Evolutionary conservation across 345 rosid genomes (phyloP).

Genomic region (Geranium rotundifolium): DNA sequence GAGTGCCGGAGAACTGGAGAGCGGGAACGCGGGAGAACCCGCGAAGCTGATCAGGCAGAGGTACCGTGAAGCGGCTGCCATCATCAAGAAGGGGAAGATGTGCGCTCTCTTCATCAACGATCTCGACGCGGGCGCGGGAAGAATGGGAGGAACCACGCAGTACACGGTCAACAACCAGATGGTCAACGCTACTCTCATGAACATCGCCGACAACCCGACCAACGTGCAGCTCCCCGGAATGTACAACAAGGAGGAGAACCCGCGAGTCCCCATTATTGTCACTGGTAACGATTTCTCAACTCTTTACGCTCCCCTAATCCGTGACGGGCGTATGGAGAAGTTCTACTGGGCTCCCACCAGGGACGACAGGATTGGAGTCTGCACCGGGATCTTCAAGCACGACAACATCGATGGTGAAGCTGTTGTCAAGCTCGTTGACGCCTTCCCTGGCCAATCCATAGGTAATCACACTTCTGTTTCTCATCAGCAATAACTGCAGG

Average conservation of each 20-base stretch:
- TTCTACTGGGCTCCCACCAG: constrained; percentile 99
- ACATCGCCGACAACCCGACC: constrained; percentile 97
- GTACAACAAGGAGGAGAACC: constrained; percentile 98
- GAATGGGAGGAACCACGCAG: constrained; percentile 92
- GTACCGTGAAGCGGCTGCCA: constrained; percentile 95
- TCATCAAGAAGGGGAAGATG: constrained; percentile 93
- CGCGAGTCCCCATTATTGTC: constrained; percentile 90
- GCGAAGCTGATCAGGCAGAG: constrained; percentile 95
- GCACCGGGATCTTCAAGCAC: constrained; percentile 66
- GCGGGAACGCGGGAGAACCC: constrained; percentile 94
- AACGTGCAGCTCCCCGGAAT: constrained; percentile 91
- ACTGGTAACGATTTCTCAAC: constrained; percentile 99
- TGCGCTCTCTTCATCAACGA: constrained; percentile 91
- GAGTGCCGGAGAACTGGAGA: constrained; percentile 99
- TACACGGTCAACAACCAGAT: constrained; percentile 98
- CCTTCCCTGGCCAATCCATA: constrained; percentile 95
- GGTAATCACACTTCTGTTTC: constrained; percentile 24
- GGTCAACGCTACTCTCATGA: constrained; percentile 99
- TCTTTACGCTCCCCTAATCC: constrained; percentile 90
- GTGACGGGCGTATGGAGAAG: constrained; percentile 99
- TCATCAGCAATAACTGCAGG: too few relatives aligned
- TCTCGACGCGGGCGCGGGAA: constrained; percentile 96
- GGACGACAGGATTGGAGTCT: constrained; percentile 89
- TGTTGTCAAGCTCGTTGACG: constrained; percentile 62
- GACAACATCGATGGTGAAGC: constrained; percentile 41